Evolutionary conservation across 2,329 filamentous ascomycete species (phyloP).

Genomic region (Aspergillus terreus): DNA sequence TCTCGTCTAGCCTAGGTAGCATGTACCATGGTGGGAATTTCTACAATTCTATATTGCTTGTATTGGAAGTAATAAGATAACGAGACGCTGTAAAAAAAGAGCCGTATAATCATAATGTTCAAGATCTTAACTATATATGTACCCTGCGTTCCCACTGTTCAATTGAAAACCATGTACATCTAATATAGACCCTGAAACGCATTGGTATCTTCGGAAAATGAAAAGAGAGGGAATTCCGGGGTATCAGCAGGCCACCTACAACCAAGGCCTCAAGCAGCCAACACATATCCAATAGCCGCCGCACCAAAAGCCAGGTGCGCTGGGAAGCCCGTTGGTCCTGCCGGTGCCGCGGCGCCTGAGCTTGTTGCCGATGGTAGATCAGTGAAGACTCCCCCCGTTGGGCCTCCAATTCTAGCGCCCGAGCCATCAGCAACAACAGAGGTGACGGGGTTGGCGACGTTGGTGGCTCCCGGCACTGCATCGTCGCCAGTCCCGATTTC

Average conservation of each 20-base stretch:
- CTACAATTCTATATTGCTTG: too few species aligned
- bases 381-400: slow-evolving; percentile 16
- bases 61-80: too few species aligned
- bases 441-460: slow-evolving; percentile 50
- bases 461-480: slow-evolving; percentile 52
- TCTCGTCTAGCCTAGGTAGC: too few species aligned
- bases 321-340: slow-evolving; percentile 12
- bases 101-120: too few species aligned
- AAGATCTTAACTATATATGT: too few species aligned
- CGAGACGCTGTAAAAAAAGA: too few species aligned
- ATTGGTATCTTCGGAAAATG: too few species aligned
- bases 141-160: too few species aligned
- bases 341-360: slow-evolving; percentile 14
- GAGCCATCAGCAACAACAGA: slow-evolving; percentile 40
- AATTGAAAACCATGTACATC: too few species aligned
- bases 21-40: too few species aligned
- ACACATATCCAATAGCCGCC: slow-evolving; percentile 21
- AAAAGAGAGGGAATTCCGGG: not conserved
- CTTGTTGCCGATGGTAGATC: slow-evolving; percentile 14
- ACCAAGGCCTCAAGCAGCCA: slow-evolving; percentile 3
- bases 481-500: slow-evolving; percentile 51
- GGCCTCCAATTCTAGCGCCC: slow-evolving; percentile 41
- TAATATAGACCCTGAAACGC: too few species aligned
- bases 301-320: slow-evolving; percentile 17
- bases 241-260: not conserved